Evolutionary conservation across 345 rosid species (phyloP), one percentile per base, ranked within the genome.

Genomic region (Anacardium occidentale): DNA sequence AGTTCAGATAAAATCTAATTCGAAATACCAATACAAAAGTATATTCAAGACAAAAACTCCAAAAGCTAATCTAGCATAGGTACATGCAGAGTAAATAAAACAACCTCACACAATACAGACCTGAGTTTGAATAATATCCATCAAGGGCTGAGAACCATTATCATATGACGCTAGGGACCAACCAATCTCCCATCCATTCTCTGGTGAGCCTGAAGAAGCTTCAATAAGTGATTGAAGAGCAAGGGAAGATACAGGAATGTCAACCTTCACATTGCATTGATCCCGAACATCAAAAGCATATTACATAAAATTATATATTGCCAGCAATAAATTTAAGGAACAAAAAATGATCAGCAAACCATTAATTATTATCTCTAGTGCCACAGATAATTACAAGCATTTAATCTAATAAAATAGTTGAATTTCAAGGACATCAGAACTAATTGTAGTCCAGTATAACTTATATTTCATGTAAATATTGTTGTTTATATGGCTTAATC

Each of bases 131-230:
- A 75, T 64, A 70, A 72, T 80, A 55, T 74, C 83, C 62, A 54
- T 25, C 14, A 75, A 70, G 57, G 83, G 74, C 78, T 78, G 88
- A 55, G 84, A 69, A 78, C 55, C 81, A 64, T 69, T 79, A 63
- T 78, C 83, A 25, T 81, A 74, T 20, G 91, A 83, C 58, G 89
- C 89, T 71, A 92, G 69, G 70, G 98, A 95, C 99, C 99, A 92
- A 73, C 99, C 99, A 70, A 87, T 75, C 83, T 95, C 98, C 98
- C 98, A 95, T 71, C 86, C 91, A 67, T 87, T 87, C 72, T 87
- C 93, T 53, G 66, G 53, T 50, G 87, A 82, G 71, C 94, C 87
- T 26, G 83, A 85, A 77, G 95, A 92, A 79, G 89, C 82, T 79
- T 91, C 90, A 68, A 88, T 62, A 64, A 95, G 87, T 66, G 96